Conservation (phyloP, 2,329 filamentous ascomycete species). For the Fusarium guadeloupense region DNA sequence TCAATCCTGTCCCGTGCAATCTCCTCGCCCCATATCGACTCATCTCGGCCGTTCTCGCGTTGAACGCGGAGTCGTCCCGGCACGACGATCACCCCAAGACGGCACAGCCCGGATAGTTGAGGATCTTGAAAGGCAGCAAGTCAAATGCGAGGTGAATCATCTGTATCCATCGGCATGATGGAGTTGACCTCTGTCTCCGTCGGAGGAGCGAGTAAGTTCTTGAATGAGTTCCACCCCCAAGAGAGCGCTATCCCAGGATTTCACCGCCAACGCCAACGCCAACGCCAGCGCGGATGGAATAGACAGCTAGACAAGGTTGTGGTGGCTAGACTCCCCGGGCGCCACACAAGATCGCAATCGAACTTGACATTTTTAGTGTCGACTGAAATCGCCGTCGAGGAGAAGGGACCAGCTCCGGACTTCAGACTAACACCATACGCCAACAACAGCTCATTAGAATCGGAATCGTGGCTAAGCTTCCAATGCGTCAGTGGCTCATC, state of each 20-base stretch:
- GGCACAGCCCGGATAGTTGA: slow-evolving; percentile 3
- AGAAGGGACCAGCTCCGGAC: slow-evolving; percentile 5
- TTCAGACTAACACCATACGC: background rate
- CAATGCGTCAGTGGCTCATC: slow-evolving; percentile 1
- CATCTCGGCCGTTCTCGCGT: slow-evolving; percentile 6
- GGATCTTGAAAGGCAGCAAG: background rate
- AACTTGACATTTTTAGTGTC: slow-evolving; percentile 20
- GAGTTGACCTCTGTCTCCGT: background rate
- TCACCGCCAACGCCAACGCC: slow-evolving; percentile 14
- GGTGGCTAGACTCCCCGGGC: slow-evolving; percentile 18
- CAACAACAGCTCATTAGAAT: background rate
- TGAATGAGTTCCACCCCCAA: slow-evolving; percentile 10
- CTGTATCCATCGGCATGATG: background rate
- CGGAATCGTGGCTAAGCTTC: slow-evolving; percentile 14
- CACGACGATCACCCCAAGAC: slow-evolving; percentile 30
- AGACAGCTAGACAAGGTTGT: slow-evolving; percentile 5
- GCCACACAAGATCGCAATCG: slow-evolving; percentile 31
- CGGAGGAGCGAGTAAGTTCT: slow-evolving; percentile 18
- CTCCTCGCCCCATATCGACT: slow-evolving; percentile 16
- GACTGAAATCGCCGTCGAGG: slow-evolving; percentile 41
- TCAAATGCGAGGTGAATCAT: background rate
- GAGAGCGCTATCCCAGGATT: slow-evolving; percentile 17
- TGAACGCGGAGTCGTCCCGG: slow-evolving; percentile 26
- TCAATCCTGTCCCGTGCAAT: slow-evolving; percentile 25
- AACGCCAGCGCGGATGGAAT: slow-evolving; percentile 18